Conservation (phyloP, 1,284 basidiomycete species). For the Pseudozyma thailandica region DNA sequence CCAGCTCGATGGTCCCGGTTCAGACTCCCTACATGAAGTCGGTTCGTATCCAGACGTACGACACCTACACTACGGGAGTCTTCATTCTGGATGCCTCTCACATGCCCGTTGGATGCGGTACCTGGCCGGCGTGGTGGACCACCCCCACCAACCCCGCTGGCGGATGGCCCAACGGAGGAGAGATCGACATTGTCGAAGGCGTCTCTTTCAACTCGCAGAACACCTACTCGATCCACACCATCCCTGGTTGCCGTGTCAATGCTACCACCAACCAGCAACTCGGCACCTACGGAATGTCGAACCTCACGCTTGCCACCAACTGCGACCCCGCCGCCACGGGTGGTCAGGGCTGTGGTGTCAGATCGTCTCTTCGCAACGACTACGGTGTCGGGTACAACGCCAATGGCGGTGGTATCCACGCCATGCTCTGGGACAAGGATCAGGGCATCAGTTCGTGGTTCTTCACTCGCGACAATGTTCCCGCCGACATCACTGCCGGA, state of each 20-base stretch:
- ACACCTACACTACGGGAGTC: conserved; percentile 54
- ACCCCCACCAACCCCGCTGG: conserved; percentile 34
- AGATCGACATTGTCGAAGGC: conserved; percentile 62
- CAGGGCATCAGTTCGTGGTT: conserved; percentile 74
- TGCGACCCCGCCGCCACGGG: conserved; percentile 73
- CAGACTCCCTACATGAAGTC: conserved; percentile 42
- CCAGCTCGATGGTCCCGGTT: conserved; percentile 20
- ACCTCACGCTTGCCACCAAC: conserved; percentile 69
- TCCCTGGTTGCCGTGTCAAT: conserved; percentile 43
- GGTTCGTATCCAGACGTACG: conserved; percentile 45
- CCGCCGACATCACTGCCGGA: conserved; percentile 69
- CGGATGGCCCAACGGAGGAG: conserved; percentile 59
- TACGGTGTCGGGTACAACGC: conserved; percentile 74
- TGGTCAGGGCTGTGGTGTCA: conserved; percentile 77
- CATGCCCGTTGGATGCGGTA: conserved; percentile 55
- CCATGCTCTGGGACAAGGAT: conserved; percentile 30
- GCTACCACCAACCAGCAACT: conserved; percentile 28
- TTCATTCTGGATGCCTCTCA: conserved; percentile 47
- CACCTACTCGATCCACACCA: conserved; percentile 55
- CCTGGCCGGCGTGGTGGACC: conserved; percentile 65
- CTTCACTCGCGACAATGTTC: conserved; percentile 71
- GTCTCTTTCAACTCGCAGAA: conserved; percentile 49
- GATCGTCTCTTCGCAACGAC: conserved; percentile 69
- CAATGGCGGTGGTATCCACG: conserved; percentile 73
- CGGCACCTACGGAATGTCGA: conserved; percentile 32